Evolutionary conservation across 352 stramenopile genomes (phyloP).

Genomic region (Phytopythium boreale): DNA sequence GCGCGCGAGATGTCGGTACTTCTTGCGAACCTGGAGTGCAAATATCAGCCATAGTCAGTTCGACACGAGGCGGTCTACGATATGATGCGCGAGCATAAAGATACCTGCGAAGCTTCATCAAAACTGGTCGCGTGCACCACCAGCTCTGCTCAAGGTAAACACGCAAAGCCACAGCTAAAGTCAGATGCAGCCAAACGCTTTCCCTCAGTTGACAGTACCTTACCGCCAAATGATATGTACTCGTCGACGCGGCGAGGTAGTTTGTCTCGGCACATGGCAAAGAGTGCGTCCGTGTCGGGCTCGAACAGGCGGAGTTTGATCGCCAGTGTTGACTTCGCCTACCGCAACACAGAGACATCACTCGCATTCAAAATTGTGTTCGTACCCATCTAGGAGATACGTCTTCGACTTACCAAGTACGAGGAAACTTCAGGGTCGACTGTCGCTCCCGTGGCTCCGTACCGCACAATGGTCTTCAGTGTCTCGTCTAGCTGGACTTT

Average conservation of each 20-base stretch:
- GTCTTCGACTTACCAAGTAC: neutral
- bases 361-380: neutral
- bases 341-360: neutral
- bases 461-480: neutral
- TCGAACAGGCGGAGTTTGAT: conserved; percentile 65
- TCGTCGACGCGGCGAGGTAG: conserved; percentile 24
- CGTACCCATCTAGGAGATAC: no score
- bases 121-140: neutral
- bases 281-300: conserved; percentile 41
- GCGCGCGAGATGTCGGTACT: conserved; percentile 51
- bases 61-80: neutral
- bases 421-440: neutral
- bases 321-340: conserved; percentile 26
- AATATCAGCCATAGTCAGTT: conserved; percentile 5
- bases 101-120: neutral
- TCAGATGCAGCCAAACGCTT: neutral
- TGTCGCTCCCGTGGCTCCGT: neutral
- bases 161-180: neutral
- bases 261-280: conserved; percentile 49
- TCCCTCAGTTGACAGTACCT: neutral
- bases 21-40: conserved; percentile 36
- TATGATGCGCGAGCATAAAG: neutral
- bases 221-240: conserved; percentile 59
- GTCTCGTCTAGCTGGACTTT: neutral
- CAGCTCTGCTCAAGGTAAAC: neutral